Percentiles rank a stretch among this genome's conserved stretches.
Conservation (phyloP, 1,284 basidiomycete species). For the Malassezia slooffiae region DNA sequence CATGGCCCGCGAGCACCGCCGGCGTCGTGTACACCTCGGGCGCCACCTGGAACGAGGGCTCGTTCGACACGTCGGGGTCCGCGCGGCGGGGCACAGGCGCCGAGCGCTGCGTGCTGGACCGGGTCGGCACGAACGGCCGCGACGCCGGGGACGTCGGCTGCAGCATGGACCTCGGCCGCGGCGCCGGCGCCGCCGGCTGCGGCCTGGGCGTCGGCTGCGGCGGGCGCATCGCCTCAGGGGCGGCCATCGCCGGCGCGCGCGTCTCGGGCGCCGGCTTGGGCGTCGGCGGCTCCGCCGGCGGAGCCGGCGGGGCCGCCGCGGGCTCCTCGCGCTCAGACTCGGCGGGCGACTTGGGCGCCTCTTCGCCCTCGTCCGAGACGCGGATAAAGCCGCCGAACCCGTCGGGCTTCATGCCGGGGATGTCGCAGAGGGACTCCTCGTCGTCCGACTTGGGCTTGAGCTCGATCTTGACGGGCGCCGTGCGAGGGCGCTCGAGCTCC, state of each 20-base stretch:
- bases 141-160: no score
- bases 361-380: not conserved
- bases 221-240: not conserved
- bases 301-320: no score
- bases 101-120: not conserved
- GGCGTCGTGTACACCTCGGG: constrained; percentile 17
- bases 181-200: not conserved
- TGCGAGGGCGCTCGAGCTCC: no score
- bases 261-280: no score
- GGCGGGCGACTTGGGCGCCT: not conserved
- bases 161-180: no score
- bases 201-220: not conserved
- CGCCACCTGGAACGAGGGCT: constrained; percentile 7
- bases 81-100: not conserved
- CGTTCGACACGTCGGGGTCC: not conserved
- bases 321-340: no score
- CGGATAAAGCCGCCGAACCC: constrained; percentile 11
- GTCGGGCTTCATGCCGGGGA: constrained; percentile 6
- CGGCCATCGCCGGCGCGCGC: no score
- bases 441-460: no score
- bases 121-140: no score
- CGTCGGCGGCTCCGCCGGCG: no score
- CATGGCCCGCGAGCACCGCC: constrained; percentile 1
- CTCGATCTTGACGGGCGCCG: no score
- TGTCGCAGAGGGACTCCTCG: no score